Percentiles rank a stretch among this genome's conserved stretches.
phyloP scores from a whole-genome alignment of 805 yeast genomes.

The Sungouiella blattae region DNA sequence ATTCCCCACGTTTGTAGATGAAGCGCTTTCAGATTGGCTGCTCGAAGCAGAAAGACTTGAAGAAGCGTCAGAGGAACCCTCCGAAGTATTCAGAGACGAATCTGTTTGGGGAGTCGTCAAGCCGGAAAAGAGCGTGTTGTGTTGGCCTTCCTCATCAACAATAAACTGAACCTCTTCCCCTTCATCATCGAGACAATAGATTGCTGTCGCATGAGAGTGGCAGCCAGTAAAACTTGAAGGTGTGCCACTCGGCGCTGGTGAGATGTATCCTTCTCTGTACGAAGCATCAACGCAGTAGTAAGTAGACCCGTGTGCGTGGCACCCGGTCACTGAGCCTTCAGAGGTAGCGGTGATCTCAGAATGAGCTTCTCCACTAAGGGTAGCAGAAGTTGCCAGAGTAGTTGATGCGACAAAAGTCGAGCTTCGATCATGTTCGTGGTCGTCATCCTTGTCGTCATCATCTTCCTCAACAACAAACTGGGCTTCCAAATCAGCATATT shows the following conservation, averaged over 20 bases:
- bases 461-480: neutral
- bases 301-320: constrained; percentile 20
- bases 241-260: constrained; percentile 16
- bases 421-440: neutral
- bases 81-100: too few relatives aligned
- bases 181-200: constrained; percentile 3
- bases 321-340: constrained; percentile 12
- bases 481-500: constrained; percentile 1
- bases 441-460: too few relatives aligned
- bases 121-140: too few relatives aligned
- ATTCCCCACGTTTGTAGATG: too few relatives aligned
- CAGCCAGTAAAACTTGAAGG: constrained; percentile 3
- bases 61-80: too few relatives aligned
- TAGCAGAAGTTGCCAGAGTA: too few relatives aligned
- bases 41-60: too few relatives aligned
- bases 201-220: constrained; percentile 3
- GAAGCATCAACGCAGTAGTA: constrained; percentile 18
- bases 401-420: too few relatives aligned
- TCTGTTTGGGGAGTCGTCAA: too few relatives aligned
- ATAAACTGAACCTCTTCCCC: constrained; percentile 3
- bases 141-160: neutral
- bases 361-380: too few relatives aligned
- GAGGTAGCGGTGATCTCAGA: too few relatives aligned
- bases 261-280: constrained; percentile 21
- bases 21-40: too few relatives aligned